These are phyloP conservation scores for Paraphoma chrysanthemicola DNA, from an alignment of 2,329 filamentous ascomycete genomes.

Conservation along the genomic window DNA sequence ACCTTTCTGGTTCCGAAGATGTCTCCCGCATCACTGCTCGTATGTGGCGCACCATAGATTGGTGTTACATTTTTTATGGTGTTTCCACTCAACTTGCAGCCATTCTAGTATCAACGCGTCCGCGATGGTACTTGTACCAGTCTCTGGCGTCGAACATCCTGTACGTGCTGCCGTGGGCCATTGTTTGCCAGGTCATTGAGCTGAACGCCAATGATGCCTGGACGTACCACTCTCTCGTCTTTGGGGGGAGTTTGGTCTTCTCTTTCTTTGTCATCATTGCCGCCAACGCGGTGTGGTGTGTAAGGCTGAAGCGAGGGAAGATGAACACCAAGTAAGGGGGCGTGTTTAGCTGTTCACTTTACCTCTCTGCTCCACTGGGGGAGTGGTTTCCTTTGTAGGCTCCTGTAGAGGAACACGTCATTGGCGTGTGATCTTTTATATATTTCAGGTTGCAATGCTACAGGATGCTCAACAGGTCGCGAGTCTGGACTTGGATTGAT, in stretches of 20 bases:
- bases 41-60: conserved; percentile 67
- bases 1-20: conserved; percentile 62
- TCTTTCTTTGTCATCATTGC: conserved; percentile 65
- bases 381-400: too few species aligned
- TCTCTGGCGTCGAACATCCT: conserved; percentile 70
- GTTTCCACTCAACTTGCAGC: conserved; percentile 70
- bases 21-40: conserved; percentile 68
- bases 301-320: conserved; percentile 49
- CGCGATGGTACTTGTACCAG: conserved; percentile 73
- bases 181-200: conserved; percentile 58
- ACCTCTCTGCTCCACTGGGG: too few species aligned
- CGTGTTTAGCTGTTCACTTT: too few species aligned
- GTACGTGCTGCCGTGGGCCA: conserved; percentile 75
- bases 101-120: conserved; percentile 68
- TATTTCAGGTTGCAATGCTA: too few species aligned
- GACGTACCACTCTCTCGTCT: conserved; percentile 71
- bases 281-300: conserved; percentile 61
- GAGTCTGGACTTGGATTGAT: too few species aligned
- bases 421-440: too few species aligned
- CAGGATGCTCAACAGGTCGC: too few species aligned
- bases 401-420: too few species aligned
- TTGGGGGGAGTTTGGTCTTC: conserved; percentile 73
- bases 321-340: neutral
- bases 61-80: conserved; percentile 75
- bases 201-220: conserved; percentile 63